Percentiles rank a stretch among this genome's conserved stretches.
phyloP scores from a whole-genome alignment of 352 stramenopile genomes.

The Phytophthora citrophthora region DNA sequence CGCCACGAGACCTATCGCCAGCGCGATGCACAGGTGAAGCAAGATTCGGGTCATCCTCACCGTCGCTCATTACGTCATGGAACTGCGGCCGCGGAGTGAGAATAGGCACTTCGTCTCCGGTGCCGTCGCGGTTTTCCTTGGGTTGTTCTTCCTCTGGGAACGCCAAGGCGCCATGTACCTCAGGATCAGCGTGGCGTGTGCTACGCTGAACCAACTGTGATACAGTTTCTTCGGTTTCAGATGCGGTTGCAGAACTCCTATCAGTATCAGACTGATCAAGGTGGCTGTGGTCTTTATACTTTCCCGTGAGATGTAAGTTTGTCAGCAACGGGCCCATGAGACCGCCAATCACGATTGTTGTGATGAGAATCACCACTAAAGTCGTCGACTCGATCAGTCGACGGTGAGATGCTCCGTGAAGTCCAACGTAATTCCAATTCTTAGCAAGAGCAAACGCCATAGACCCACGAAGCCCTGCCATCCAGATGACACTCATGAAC shows the following conservation, averaged over 20 bases:
- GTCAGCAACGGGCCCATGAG: slow-evolving; percentile 76
- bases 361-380: slow-evolving; percentile 88
- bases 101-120: slow-evolving; percentile 43
- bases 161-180: slow-evolving; percentile 35
- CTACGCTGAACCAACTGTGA: slow-evolving; percentile 43
- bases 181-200: slow-evolving; percentile 54
- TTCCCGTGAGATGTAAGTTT: slow-evolving; percentile 50
- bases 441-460: slow-evolving; percentile 93
- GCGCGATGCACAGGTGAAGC: slow-evolving; percentile 17
- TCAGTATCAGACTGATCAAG: slow-evolving; percentile 48
- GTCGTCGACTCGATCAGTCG: slow-evolving; percentile 89
- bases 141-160: slow-evolving; percentile 40
- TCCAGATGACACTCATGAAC: slow-evolving; percentile 91
- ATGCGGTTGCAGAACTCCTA: slow-evolving; percentile 40
- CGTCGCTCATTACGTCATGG: slow-evolving; percentile 60
- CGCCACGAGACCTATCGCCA: slow-evolving; percentile 35
- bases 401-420: slow-evolving; percentile 69
- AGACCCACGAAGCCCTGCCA: slow-evolving; percentile 92
- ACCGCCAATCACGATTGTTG: slow-evolving; percentile 81
- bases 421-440: slow-evolving; percentile 83
- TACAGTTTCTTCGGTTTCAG: slow-evolving; percentile 34
- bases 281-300: slow-evolving; percentile 45
- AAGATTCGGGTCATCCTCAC: slow-evolving; percentile 42
- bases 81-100: slow-evolving; percentile 77
- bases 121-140: slow-evolving; percentile 32